Percentiles rank a stretch among this genome's conserved stretches.
Evolutionary conservation across 2,329 filamentous ascomycete species (phyloP).

Genomic region (Aspergillus udagawae): DNA sequence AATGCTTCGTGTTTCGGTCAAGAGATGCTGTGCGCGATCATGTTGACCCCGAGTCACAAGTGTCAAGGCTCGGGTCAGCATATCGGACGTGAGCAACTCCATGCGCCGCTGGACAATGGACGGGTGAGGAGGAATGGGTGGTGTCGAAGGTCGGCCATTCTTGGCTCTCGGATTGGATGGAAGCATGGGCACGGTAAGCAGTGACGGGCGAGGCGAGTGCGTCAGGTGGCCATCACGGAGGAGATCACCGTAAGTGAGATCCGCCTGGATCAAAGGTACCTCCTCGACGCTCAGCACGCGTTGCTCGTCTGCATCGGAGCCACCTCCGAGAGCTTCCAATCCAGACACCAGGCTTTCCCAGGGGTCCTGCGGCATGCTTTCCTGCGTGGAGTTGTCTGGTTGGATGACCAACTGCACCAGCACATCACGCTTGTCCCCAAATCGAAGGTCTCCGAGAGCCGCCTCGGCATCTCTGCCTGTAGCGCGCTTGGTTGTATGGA

Average conservation of each 20-base stretch:
- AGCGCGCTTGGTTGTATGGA: slow-evolving; percentile 94
- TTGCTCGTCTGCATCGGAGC: slow-evolving; percentile 80
- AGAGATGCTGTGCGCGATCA: slow-evolving; percentile 85
- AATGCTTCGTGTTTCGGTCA: slow-evolving; percentile 91
- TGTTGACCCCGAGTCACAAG: slow-evolving; percentile 88
- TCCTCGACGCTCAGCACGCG: slow-evolving; percentile 85
- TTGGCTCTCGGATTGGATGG: slow-evolving; percentile 66
- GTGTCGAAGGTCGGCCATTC: slow-evolving; percentile 52
- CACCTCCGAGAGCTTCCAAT: slow-evolving; percentile 84
- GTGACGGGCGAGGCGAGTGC: slow-evolving; percentile 81
- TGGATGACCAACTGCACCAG: slow-evolving; percentile 90
- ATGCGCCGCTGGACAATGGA: slow-evolving; percentile 94
- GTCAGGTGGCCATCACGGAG: slow-evolving; percentile 81
- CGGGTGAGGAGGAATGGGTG: slow-evolving; percentile 90
- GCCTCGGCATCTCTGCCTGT: slow-evolving; percentile 93
- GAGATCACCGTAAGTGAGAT: slow-evolving; percentile 89
- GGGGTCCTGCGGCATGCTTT: slow-evolving; percentile 83
- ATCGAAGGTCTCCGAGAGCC: slow-evolving; percentile 82
- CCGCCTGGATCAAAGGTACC: slow-evolving; percentile 89
- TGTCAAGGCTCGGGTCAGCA: slow-evolving; percentile 88
- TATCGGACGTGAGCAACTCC: slow-evolving; percentile 96
- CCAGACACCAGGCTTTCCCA: slow-evolving; percentile 98
- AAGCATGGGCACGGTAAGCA: slow-evolving; percentile 90
- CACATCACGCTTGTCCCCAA: slow-evolving; percentile 92
- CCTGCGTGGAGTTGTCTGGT: slow-evolving; percentile 76